Percentiles rank a stretch among this genome's conserved stretches.
Evolutionary conservation across 2,329 filamentous ascomycete species (phyloP).

Genomic region (Tolypocladium nubicola): DNA sequence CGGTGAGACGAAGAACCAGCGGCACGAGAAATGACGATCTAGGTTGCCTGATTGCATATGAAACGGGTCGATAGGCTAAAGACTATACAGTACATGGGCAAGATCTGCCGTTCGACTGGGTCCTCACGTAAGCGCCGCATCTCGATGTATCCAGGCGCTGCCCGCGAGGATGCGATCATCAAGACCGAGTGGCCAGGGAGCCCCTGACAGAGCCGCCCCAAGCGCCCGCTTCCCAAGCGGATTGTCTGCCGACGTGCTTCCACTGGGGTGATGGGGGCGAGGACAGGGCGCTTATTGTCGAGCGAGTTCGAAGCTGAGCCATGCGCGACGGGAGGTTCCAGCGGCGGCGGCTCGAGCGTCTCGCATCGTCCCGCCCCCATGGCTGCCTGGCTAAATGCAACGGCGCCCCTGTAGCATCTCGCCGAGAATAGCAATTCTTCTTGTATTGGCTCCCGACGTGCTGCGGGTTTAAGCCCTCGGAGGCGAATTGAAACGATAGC

Average conservation of each 20-base stretch:
- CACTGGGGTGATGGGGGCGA: too few relatives aligned
- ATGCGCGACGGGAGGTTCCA: not conserved
- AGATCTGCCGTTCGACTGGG: not conserved
- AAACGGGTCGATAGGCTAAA: not conserved
- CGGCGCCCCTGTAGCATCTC: not conserved
- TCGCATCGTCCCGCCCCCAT: not conserved
- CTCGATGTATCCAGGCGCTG: not conserved
- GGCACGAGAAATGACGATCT: not conserved
- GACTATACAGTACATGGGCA: not conserved
- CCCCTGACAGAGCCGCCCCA: too few relatives aligned
- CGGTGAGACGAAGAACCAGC: not conserved
- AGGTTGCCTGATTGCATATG: not conserved
- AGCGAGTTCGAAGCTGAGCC: not conserved
- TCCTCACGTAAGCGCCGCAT: not conserved
- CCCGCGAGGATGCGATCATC: too few relatives aligned
- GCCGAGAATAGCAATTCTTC: not conserved
- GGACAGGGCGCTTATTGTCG: too few relatives aligned
- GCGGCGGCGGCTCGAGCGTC: not conserved
- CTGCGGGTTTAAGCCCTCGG: not conserved
- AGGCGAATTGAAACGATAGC: too few relatives aligned
- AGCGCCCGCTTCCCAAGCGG: too few relatives aligned
- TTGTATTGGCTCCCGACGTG: not conserved
- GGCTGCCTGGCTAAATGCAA: not conserved
- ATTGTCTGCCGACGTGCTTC: too few relatives aligned
- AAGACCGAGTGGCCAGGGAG: too few relatives aligned